These are phyloP conservation scores for Zychaea mexicana DNA, from an alignment of 371 early-diverging fungal genomes.

Conservation along the genomic window DNA sequence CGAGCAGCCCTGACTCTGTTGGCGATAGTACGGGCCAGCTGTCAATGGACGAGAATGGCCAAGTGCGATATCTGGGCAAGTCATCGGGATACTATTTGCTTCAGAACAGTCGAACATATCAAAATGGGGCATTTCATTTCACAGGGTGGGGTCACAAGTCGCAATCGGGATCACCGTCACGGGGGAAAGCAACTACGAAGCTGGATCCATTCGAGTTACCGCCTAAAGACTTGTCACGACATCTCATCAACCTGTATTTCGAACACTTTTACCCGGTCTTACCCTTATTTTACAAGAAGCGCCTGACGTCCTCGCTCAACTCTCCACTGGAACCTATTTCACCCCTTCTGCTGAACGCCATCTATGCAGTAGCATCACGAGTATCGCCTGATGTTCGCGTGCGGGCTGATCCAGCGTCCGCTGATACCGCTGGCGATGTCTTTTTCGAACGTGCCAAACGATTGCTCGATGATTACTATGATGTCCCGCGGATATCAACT, in stretches of 20 bases:
- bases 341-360: conserved; percentile 50
- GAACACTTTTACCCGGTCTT: conserved; percentile 55
- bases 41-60: conserved; percentile 52
- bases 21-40: conserved; percentile 41
- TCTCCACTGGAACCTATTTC: conserved; percentile 26
- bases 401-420: conserved; percentile 26
- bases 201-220: conserved; percentile 40
- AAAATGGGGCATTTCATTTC: conserved; percentile 48
- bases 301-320: conserved; percentile 17
- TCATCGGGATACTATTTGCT: conserved; percentile 50
- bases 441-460: conserved; percentile 52
- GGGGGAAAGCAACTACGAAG: conserved; percentile 2
- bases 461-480: conserved; percentile 58
- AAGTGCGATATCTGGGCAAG: conserved; percentile 46
- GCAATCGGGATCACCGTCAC: neutral
- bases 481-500: conserved; percentile 59
- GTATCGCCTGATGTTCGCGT: conserved; percentile 41
- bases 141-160: conserved; percentile 29
- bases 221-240: conserved; percentile 55
- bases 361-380: conserved; percentile 52
- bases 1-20: conserved; percentile 22
- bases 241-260: conserved; percentile 56
- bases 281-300: conserved; percentile 53
- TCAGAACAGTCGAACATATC: conserved; percentile 45
- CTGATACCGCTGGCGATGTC: conserved; percentile 43